Evolutionary conservation across 2,329 filamentous ascomycete genomes (phyloP), one percentile per base, ranked within the genome.

Genomic region (Fusarium austroafricanum): DNA sequence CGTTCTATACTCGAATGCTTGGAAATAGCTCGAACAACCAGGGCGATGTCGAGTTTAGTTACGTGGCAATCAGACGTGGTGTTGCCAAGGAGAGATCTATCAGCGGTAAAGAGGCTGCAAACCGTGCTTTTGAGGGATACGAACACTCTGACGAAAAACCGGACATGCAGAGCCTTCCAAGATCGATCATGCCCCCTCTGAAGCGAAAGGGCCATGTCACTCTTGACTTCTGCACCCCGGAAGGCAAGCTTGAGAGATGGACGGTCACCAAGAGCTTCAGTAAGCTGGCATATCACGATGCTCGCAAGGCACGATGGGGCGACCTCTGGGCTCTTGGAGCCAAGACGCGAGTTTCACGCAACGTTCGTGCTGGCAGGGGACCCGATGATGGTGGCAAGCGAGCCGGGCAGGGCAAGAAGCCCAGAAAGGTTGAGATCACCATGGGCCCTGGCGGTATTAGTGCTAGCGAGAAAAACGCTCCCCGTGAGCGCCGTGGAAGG

Each of bases 311-410:
- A 1, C 82, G 82, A 53, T 98, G 95, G 96, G 96, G 96, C 38
- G 96, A 98, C 77, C 83, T 98, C 11, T 99, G 96, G 96, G 94
- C 95, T 1, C 83, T 98, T 1, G 96, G 96, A 0, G 95, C 94
- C 21, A 98, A 98, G 84, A 96, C 93, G 0, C 86, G 93, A 14
- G 86, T 91, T 6, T 75, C 79, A 3, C 83, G 92, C 45, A 83
- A 81, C 15, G 80, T 92, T 42, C 86, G 89, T 10, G 79, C 91
- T 5, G 92, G 92, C 52, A 77, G 75, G 65, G 80, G 79, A 33
- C 73, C 76, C 0, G 79, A 83, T 28, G 84, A 85, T 38, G 83
- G 82, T 6, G 83, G 82, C 5, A 81, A 84, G 51, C 78, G 83
- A 39, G 78, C 82, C 10, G 78, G 72, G 4, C 66, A 76, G 52